A percentile compares a stretch with the other conserved stretches of the same genome.
These are phyloP conservation scores for Diaporthe sp. DNA, from an alignment of 2,329 filamentous ascomycete genomes.

Conservation along the genomic window DNA sequence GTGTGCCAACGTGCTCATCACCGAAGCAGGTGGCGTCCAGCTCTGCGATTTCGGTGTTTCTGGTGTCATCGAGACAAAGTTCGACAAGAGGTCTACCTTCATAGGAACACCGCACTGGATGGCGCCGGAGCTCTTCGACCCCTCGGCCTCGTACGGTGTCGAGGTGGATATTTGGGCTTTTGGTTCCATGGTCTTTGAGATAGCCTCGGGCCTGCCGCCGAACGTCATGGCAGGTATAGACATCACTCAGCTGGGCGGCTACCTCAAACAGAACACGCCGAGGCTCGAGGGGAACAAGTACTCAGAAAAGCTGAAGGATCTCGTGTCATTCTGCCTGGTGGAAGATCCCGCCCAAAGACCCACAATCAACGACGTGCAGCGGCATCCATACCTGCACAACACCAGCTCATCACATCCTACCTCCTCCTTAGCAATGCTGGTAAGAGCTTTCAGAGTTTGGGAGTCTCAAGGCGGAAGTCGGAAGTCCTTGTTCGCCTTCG, in stretches of 20 bases:
- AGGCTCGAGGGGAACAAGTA: slow-evolving; percentile 78
- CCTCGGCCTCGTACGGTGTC: slow-evolving; percentile 72
- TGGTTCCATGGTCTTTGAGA: slow-evolving; percentile 83
- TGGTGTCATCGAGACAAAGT: slow-evolving; percentile 78
- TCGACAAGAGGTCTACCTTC: slow-evolving; percentile 82
- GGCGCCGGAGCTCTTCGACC: slow-evolving; percentile 81
- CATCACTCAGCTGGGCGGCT: slow-evolving; percentile 62
- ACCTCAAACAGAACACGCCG: slow-evolving; percentile 71
- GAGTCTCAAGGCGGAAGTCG: slow-evolving; percentile 79
- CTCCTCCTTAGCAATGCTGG: slow-evolving; percentile 70
- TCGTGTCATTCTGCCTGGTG: slow-evolving; percentile 79
- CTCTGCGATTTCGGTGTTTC: slow-evolving; percentile 89
- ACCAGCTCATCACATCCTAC: slow-evolving; percentile 73
- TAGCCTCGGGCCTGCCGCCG: slow-evolving; percentile 81
- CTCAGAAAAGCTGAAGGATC: slow-evolving; percentile 73
- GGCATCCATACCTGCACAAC: slow-evolving; percentile 75
- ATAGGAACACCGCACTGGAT: slow-evolving; percentile 90
- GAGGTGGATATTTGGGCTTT: slow-evolving; percentile 89
- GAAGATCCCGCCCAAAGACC: slow-evolving; percentile 76
- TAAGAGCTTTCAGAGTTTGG: slow-evolving; percentile 80
- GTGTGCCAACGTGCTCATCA: slow-evolving; percentile 83
- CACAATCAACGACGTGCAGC: slow-evolving; percentile 74
- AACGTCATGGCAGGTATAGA: slow-evolving; percentile 68
- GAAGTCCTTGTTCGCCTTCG: slow-evolving; percentile 70
- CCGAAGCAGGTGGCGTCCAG: slow-evolving; percentile 80